These are phyloP conservation scores for Pneumocystis canis DNA, from an alignment of 1,139 yeast genomes.

Conservation along the genomic window DNA sequence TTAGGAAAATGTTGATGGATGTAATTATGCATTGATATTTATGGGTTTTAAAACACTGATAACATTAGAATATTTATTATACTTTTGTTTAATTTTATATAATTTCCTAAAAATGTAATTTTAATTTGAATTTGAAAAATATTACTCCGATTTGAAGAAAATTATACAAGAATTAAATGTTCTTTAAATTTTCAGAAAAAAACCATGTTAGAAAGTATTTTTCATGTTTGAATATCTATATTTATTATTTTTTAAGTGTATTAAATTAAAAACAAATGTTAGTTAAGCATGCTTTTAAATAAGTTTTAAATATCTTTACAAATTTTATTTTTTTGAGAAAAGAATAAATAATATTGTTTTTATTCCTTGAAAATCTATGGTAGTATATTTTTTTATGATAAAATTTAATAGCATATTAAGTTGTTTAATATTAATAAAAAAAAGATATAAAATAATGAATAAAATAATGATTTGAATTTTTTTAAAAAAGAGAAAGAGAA, in stretches of 20 bases:
- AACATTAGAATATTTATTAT: slow-evolving; percentile 56
- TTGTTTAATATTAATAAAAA: too few relatives aligned
- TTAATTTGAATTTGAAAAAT: slow-evolving; percentile 67
- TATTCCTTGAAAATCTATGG: slow-evolving; percentile 10
- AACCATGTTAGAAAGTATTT: slow-evolving; percentile 42
- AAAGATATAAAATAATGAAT: not conserved
- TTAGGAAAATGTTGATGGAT: slow-evolving; percentile 66
- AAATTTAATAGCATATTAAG: slow-evolving; percentile 11
- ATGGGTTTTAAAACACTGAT: slow-evolving; percentile 52
- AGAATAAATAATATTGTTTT: slow-evolving; percentile 12
- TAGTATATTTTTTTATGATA: slow-evolving; percentile 6
- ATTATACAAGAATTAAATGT: slow-evolving; percentile 36
- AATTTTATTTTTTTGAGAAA: slow-evolving; percentile 24
- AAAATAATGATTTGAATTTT: not conserved
- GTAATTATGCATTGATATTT: slow-evolving; percentile 57
- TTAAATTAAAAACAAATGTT: slow-evolving; percentile 20
- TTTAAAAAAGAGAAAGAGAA: not conserved
- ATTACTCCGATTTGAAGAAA: slow-evolving; percentile 41
- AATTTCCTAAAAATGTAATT: slow-evolving; percentile 43
- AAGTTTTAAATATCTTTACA: slow-evolving; percentile 20
- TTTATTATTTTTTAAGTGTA: slow-evolving; percentile 55
- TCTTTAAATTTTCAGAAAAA: slow-evolving; percentile 45
- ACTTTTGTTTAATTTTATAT: slow-evolving; percentile 45
- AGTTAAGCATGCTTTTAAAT: too few relatives aligned
- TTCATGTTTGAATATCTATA: slow-evolving; percentile 68